Evolutionary conservation across 208 protist genomes (phyloP).

Genomic region (Acanthamoeba royreba): DNA sequence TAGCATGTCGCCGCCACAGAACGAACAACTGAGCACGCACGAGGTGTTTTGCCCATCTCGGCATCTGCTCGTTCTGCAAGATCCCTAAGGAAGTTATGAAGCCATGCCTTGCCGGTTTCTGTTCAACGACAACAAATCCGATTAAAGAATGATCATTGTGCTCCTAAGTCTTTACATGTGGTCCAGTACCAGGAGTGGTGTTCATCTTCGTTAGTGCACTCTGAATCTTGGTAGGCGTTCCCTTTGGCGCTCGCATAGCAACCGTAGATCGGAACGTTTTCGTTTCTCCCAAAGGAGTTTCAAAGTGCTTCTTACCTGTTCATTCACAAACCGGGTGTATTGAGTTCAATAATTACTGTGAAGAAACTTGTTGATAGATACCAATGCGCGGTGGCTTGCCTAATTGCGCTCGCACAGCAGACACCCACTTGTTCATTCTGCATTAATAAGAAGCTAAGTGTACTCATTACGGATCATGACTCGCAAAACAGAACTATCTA

Average conservation of each 20-base stretch:
- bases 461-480: not conserved
- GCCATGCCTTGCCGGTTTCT: not conserved
- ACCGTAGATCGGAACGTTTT: not conserved
- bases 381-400: not conserved
- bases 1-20: not conserved
- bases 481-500: not conserved
- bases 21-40: not conserved
- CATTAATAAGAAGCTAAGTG: not conserved
- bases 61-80: not conserved
- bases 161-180: not conserved
- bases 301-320: not conserved
- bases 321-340: not conserved
- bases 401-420: not conserved
- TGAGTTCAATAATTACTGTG: not conserved
- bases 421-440: conserved; percentile 17
- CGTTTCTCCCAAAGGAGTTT: not conserved
- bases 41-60: conserved; percentile 1
- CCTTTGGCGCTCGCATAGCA: not conserved
- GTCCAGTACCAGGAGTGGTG: not conserved
- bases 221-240: not conserved
- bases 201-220: not conserved
- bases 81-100: not conserved
- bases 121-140: too few species aligned
- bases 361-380: too few species aligned
- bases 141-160: not conserved